These are phyloP conservation scores for Dillenia suffruticosa DNA, from an alignment of 164 flowering plant species.

Conservation along the genomic window DNA sequence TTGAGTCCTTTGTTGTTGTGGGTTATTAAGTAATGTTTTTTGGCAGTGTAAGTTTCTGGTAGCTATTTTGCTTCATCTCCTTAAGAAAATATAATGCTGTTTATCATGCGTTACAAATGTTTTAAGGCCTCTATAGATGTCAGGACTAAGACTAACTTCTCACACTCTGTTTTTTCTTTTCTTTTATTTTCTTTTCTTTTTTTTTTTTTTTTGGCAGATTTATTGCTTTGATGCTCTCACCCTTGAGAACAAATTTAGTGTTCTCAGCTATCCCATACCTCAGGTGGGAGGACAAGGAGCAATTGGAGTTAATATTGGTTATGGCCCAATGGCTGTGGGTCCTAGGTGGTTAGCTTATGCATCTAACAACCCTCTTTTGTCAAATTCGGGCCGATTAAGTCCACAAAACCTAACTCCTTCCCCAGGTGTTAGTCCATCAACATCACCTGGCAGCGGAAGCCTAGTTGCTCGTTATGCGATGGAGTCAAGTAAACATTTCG, in stretches of 20 bases:
- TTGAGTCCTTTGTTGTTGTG: too few relatives aligned
- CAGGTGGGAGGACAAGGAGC: slow-evolving; percentile 35
- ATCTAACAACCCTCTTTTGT: slow-evolving; percentile 32
- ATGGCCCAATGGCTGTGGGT: slow-evolving; percentile 69
- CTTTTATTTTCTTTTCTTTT: not conserved
- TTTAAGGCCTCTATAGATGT: too few relatives aligned
- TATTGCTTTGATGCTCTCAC: slow-evolving; percentile 66
- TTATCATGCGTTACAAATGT: too few relatives aligned
- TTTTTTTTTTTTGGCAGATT: slow-evolving; percentile 34
- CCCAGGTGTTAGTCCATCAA: slow-evolving; percentile 46
- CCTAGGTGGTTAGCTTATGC: slow-evolving; percentile 73
- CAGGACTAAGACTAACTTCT: too few relatives aligned
- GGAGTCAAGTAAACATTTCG: slow-evolving; percentile 64
- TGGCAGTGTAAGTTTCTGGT: too few relatives aligned
- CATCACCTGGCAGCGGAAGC: slow-evolving; percentile 44
- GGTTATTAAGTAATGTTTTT: too few relatives aligned
- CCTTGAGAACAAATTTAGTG: slow-evolving; percentile 47
- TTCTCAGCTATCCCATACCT: slow-evolving; percentile 60
- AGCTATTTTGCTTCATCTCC: too few relatives aligned
- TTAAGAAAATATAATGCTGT: too few relatives aligned
- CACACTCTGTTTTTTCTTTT: too few relatives aligned
- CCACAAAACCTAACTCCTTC: slow-evolving; percentile 47
- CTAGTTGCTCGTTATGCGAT: slow-evolving; percentile 58
- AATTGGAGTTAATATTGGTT: slow-evolving; percentile 44
- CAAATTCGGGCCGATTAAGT: slow-evolving; percentile 46